These are phyloP conservation scores for Ambrosia hybrid DNA, from an alignment of 140 eudicot species.

Conservation along the genomic window DNA sequence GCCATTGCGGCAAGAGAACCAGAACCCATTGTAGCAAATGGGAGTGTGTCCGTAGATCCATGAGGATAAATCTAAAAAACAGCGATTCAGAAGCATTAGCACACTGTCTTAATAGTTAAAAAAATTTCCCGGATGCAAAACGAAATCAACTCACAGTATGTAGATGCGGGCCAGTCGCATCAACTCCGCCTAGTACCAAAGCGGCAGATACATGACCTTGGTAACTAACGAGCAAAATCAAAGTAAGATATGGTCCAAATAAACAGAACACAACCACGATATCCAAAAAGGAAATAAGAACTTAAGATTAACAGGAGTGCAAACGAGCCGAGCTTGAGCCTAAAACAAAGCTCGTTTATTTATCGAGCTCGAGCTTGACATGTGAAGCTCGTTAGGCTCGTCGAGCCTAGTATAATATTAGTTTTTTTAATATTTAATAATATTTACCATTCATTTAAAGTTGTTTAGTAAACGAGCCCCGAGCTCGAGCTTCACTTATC, in stretches of 20 bases:
- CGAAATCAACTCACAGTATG: conserved; percentile 70
- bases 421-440: too few species aligned
- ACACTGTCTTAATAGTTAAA: background rate
- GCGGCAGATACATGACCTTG: conserved; percentile 98
- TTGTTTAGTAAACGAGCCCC: too few species aligned
- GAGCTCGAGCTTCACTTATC: too few species aligned
- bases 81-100: background rate
- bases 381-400: too few species aligned
- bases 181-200: conserved; percentile 97
- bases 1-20: conserved; percentile 99
- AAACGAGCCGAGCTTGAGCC: too few species aligned
- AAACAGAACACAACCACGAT: background rate
- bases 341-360: too few species aligned
- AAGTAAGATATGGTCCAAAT: conserved; percentile 18
- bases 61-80: conserved; percentile 86
- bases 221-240: conserved; percentile 44
- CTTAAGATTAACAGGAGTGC: background rate
- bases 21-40: conserved; percentile 97
- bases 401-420: too few species aligned
- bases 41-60: conserved; percentile 94
- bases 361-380: too few species aligned
- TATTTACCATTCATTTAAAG: too few species aligned
- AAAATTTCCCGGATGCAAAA: conserved; percentile 3
- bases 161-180: conserved; percentile 87
- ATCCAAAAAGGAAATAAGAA: background rate